A percentile compares a stretch with the other conserved stretches of the same genome.
These are phyloP conservation scores for Litsea cubeba DNA, from an alignment of 164 flowering plant genomes.

Conservation along the genomic window DNA sequence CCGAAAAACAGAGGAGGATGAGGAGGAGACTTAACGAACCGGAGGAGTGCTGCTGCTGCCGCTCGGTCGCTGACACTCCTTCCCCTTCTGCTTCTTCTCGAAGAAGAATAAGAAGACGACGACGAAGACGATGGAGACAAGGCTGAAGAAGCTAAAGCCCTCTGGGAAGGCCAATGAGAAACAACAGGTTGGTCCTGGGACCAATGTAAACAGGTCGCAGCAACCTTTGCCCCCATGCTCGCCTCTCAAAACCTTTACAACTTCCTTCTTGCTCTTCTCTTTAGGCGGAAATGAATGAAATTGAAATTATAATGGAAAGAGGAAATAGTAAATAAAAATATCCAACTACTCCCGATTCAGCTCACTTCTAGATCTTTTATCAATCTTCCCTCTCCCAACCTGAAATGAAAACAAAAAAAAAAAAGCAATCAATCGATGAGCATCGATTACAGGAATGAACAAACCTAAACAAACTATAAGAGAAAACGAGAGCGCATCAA, in stretches of 20 bases:
- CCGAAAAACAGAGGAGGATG: constrained; percentile 26
- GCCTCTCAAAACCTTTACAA: no score
- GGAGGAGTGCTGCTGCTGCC: background rate
- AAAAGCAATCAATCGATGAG: no score
- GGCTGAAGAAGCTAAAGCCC: constrained; percentile 39
- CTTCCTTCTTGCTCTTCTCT: background rate
- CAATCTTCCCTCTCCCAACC: no score
- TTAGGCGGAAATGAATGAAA: no score
- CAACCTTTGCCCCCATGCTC: constrained; percentile 41
- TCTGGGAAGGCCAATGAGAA: constrained; percentile 40
- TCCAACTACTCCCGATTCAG: no score
- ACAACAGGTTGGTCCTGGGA: constrained; percentile 32
- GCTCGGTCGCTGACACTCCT: constrained; percentile 18
- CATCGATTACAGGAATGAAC: no score
- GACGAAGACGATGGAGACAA: constrained; percentile 33
- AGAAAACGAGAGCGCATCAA: no score
- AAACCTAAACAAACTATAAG: no score
- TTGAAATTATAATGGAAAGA: no score
- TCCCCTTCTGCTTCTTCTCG: constrained; percentile 4
- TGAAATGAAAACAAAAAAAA: no score
- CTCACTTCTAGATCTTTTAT: no score
- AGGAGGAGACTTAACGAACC: constrained; percentile 11
- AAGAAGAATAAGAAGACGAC: constrained; percentile 5
- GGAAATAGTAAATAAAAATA: no score
- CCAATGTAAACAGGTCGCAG: constrained; percentile 49